Percentiles rank a stretch among this genome's conserved stretches.
Evolutionary conservation across 2,329 filamentous ascomycete genomes (phyloP).

Genomic region (Fonsecaea multimorphosa): DNA sequence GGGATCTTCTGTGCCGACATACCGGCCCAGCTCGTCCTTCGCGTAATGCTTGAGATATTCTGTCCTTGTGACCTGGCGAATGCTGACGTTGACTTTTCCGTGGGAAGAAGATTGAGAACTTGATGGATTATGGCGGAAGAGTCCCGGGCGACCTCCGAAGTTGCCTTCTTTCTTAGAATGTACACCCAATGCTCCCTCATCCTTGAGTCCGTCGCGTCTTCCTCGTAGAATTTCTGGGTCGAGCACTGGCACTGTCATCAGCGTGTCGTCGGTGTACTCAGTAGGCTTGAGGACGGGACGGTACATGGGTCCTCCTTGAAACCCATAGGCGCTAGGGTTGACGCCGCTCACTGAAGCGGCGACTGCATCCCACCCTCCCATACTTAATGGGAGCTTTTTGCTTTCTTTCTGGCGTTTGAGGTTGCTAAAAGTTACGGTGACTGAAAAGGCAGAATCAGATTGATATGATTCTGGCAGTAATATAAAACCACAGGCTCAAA

Average conservation of each 20-base stretch:
- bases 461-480: not conserved
- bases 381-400: not conserved
- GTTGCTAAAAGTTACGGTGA: too few species aligned
- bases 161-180: not conserved
- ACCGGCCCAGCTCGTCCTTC: conserved; percentile 35
- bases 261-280: conserved; percentile 28
- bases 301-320: not conserved
- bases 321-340: conserved; percentile 5
- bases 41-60: conserved; percentile 38
- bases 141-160: conserved; percentile 3
- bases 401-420: not conserved
- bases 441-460: not conserved
- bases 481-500: not conserved
- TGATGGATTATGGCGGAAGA: conserved; percentile 23
- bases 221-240: conserved; percentile 10
- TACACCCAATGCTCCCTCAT: not conserved
- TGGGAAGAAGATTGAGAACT: not conserved
- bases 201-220: not conserved
- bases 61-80: conserved; percentile 30
- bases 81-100: conserved; percentile 24
- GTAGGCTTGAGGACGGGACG: conserved; percentile 14
- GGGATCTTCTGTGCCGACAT: conserved; percentile 34
- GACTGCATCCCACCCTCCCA: conserved; percentile 11
- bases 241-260: conserved; percentile 36
- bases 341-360: conserved; percentile 11